Evolutionary conservation across 2,329 filamentous ascomycete genomes (phyloP).

Genomic region (Anthostomella pinea): DNA sequence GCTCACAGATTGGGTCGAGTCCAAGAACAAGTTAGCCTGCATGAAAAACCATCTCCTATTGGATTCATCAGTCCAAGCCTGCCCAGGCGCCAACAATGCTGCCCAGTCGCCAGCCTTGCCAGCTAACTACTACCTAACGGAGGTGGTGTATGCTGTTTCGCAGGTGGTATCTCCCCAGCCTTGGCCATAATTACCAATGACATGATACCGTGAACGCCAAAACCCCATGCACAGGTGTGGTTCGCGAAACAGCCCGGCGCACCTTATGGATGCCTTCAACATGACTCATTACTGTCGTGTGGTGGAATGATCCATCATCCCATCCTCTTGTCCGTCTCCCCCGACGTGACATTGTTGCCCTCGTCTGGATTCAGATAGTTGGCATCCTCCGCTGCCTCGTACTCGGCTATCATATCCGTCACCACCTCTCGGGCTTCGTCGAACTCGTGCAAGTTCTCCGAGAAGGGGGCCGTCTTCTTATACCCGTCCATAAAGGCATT

Average conservation of each 20-base stretch:
- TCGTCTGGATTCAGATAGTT: conserved; percentile 81
- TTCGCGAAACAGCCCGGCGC: not conserved
- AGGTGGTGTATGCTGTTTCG: too few species aligned
- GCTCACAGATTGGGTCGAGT: too few species aligned
- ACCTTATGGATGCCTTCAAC: not conserved
- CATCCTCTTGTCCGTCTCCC: conserved; percentile 51
- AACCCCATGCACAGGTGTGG: too few species aligned
- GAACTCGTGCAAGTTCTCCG: conserved; percentile 89
- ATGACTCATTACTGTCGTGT: not conserved
- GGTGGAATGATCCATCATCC: conserved; percentile 27
- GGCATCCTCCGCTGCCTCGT: conserved; percentile 88
- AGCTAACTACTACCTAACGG: too few species aligned
- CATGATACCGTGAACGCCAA: too few species aligned
- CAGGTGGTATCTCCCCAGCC: too few species aligned
- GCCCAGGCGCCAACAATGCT: too few species aligned
- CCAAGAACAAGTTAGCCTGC: too few species aligned
- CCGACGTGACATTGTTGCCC: conserved; percentile 50
- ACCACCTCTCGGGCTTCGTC: conserved; percentile 93
- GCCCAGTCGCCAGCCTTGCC: too few species aligned
- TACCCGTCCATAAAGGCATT: conserved; percentile 97
- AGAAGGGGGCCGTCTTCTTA: conserved; percentile 91
- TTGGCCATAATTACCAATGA: too few species aligned
- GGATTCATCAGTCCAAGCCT: too few species aligned
- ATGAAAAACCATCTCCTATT: too few species aligned
- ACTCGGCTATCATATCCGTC: conserved; percentile 85